Percentiles rank a stretch among this genome's conserved stretches.
phyloP scores from a whole-genome alignment of 208 protist genomes.

The Wallacemonas collosoma region DNA sequence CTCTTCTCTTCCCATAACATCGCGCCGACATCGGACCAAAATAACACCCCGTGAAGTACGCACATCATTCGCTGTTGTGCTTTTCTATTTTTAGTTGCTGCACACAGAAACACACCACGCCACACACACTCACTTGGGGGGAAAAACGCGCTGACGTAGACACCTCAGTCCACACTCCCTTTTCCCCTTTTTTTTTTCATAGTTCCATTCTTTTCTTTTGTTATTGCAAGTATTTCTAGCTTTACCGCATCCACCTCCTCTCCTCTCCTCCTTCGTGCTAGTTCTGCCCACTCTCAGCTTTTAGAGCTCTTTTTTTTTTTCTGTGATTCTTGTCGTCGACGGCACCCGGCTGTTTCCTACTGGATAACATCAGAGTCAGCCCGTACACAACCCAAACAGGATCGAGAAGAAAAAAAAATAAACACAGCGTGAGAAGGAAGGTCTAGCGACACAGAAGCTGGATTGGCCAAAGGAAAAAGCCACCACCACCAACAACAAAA shows the following conservation, averaged over 20 bases:
- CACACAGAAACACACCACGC: neutral
- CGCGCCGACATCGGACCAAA: too few relatives aligned
- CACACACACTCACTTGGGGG: neutral
- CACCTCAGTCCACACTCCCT: neutral
- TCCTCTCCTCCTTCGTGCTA: neutral
- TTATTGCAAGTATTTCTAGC: conserved; percentile 10
- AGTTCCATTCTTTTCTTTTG: conserved; percentile 9
- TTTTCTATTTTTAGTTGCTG: conserved; percentile 6
- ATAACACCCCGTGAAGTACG: neutral
- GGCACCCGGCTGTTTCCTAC: conserved; percentile 3
- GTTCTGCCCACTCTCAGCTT: neutral
- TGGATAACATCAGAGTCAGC: neutral
- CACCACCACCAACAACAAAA: conserved; percentile 13
- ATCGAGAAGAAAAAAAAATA: conserved; percentile 18
- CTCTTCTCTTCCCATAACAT: neutral
- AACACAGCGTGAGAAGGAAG: conserved; percentile 20
- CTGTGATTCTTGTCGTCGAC: conserved; percentile 8
- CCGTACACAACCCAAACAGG: neutral
- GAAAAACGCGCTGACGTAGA: conserved; percentile 7
- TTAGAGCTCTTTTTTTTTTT: conserved; percentile 6
- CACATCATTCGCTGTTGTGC: conserved; percentile 8
- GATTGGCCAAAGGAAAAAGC: neutral
- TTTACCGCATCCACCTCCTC: neutral
- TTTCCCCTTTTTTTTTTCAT: conserved; percentile 18
- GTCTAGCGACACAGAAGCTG: conserved; percentile 15